These are phyloP conservation scores for Paxillus rubicundulus DNA, from an alignment of 768 basidiomycete genomes.

Conservation along the genomic window DNA sequence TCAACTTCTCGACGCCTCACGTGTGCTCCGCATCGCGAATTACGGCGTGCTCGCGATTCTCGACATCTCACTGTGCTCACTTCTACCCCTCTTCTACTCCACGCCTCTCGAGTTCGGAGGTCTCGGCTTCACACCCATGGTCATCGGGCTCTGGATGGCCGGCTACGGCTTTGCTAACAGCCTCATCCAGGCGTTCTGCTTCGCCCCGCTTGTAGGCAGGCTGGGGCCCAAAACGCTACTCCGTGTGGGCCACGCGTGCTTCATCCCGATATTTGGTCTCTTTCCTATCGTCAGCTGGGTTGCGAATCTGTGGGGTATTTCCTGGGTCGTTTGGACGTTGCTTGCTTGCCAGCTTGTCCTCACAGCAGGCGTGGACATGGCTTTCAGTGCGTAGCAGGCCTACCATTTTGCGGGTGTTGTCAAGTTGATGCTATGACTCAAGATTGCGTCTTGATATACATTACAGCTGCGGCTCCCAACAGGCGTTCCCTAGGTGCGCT, in stretches of 20 bases:
- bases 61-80: slow-evolving; percentile 34
- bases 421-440: not conserved
- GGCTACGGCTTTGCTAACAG: slow-evolving; percentile 33
- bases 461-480: slow-evolving; percentile 64
- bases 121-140: slow-evolving; percentile 34
- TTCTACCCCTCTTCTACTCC: slow-evolving; percentile 41
- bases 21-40: slow-evolving; percentile 35
- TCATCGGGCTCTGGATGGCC: slow-evolving; percentile 38
- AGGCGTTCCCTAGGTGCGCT: slow-evolving; percentile 64
- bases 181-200: slow-evolving; percentile 31
- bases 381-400: slow-evolving; percentile 26
- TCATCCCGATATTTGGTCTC: slow-evolving; percentile 29
- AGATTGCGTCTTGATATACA: slow-evolving; percentile 73
- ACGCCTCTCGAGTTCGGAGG: slow-evolving; percentile 36
- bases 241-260: slow-evolving; percentile 22
- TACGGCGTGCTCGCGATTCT: slow-evolving; percentile 36
- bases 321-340: slow-evolving; percentile 25
- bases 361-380: slow-evolving; percentile 26
- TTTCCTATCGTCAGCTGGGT: slow-evolving; percentile 33
- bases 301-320: slow-evolving; percentile 20
- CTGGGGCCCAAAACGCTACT: slow-evolving; percentile 35
- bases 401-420: not conserved
- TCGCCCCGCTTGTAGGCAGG: slow-evolving; percentile 28
- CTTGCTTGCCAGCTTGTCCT: slow-evolving; percentile 27
- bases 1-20: slow-evolving; percentile 27